Evolutionary conservation across 2,329 filamentous ascomycete genomes (phyloP), one percentile per base, ranked within the genome.

Genomic region (Fusarium duplospermum): DNA sequence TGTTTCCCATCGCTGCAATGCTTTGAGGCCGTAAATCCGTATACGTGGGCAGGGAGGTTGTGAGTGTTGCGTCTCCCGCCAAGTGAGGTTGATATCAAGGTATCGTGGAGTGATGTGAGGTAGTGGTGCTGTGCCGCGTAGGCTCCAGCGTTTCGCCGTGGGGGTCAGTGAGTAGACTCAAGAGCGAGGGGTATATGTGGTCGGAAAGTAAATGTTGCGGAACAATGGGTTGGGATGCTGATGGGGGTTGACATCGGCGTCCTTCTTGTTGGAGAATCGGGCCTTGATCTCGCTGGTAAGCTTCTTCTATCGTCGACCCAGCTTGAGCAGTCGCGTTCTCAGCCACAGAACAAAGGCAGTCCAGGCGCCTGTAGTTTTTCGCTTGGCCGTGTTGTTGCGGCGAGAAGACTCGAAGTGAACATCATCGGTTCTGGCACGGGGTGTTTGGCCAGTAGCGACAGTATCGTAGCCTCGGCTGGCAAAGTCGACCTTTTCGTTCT

Each of bases 261-360:
- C 61, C 58, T 73, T 67, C 29, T 68, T 64, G 31, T 56, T 56
- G 63, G 69, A 63, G 61, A 64, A 64, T 50, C 64, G 36, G 57
- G 65, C 69, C 62, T 58, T 76, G 62, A 69, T 70, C 69, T 67
- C 59, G 72, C 72, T 72, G 65, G 75, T 73, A 14, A 62, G 47
- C 47, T 75, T 75, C 56, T 76, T 70, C 81, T 84, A 84, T 73
- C 82, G 82, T 76, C 82, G 80, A 60, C 83, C 83, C 66, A 85
- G 75, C 80, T 83, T 84, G 67, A 85, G 79, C 66, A 85, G 76
- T 64, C 83, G 80, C n/a, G 90, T 92, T 69, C 90, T 85, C 29
- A 92, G 79, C 90, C 90, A 92, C 64, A 92, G 84, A 60, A 92
- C 84, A 75, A 92, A 91, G 24, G 86, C 87, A 9, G 88, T 90